Evolutionary conservation across 2,329 filamentous ascomycete species (phyloP).

Genomic region (Diaporthe capsici): DNA sequence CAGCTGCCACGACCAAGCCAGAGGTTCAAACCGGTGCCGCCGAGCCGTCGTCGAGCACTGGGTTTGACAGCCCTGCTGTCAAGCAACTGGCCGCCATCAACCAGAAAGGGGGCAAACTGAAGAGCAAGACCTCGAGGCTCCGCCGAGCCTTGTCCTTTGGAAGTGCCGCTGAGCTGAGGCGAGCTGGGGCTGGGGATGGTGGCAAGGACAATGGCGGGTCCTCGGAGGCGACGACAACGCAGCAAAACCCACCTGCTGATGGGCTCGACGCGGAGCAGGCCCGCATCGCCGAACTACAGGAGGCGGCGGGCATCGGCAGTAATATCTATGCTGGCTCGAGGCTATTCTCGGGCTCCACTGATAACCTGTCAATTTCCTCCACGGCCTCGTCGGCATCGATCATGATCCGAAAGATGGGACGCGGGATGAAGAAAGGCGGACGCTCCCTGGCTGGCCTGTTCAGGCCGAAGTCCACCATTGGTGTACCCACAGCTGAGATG

Average conservation of each 20-base stretch:
- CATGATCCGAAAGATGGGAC: slow-evolving; percentile 99
- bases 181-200: slow-evolving; percentile 74
- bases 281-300: slow-evolving; percentile 91
- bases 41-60: slow-evolving; percentile 49
- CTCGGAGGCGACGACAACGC: slow-evolving; percentile 66
- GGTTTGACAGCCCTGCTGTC: slow-evolving; percentile 77
- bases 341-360: slow-evolving; percentile 90
- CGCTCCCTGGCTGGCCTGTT: slow-evolving; percentile 94
- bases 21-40: slow-evolving; percentile 37
- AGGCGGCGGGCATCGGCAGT: slow-evolving; percentile 90
- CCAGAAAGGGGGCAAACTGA: slow-evolving; percentile 82
- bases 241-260: slow-evolving; percentile 64
- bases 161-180: slow-evolving; percentile 90
- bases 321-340: slow-evolving; percentile 93
- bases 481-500: slow-evolving; percentile 79
- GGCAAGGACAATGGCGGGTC: slow-evolving; percentile 51
- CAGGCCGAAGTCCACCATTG: slow-evolving; percentile 91
- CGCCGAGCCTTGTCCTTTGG: slow-evolving; percentile 96
- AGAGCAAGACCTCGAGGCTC: slow-evolving; percentile 88
- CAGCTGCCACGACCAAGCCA: slow-evolving; percentile 50
- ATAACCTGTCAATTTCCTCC: slow-evolving; percentile 93
- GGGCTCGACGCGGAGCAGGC: slow-evolving; percentile 90
- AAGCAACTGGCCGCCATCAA: slow-evolving; percentile 90
- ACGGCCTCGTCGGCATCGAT: slow-evolving; percentile 91
- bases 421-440: slow-evolving; percentile 95